Conservation (phyloP, 2,329 filamentous ascomycete genomes). For the Botryotinia globosa region DNA sequence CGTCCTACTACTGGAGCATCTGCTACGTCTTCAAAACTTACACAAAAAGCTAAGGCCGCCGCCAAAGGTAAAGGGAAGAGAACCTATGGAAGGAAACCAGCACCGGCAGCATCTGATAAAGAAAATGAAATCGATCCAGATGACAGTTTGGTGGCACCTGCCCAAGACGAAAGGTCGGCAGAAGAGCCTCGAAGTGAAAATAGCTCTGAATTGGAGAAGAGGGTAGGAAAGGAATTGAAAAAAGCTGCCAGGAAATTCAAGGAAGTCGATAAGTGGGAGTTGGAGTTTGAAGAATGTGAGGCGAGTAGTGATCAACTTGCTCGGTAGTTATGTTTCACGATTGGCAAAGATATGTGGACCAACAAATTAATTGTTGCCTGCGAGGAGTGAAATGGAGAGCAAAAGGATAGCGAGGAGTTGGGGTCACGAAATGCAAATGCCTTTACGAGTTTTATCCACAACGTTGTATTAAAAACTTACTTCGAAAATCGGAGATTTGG, state of each 20-base stretch:
- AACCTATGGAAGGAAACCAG: conserved; percentile 44
- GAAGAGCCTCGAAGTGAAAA: conserved; percentile 33
- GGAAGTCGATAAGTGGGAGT: conserved; percentile 67
- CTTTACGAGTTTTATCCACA: neutral
- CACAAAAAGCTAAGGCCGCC: conserved; percentile 24
- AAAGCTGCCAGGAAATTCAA: conserved; percentile 61
- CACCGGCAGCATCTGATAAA: conserved; percentile 52
- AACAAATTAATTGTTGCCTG: neutral
- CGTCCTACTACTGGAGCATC: conserved; percentile 22
- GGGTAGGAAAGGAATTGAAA: conserved; percentile 49
- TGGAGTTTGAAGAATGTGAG: conserved; percentile 64
- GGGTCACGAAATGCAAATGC: neutral
- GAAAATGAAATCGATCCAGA: conserved; percentile 51
- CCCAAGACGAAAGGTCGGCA: conserved; percentile 44
- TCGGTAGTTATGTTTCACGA: neutral
- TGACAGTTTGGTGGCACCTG: conserved; percentile 45
- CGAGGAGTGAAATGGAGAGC: neutral
- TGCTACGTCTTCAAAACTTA: neutral
- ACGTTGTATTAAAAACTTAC: neutral
- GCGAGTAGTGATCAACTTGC: conserved; percentile 43
- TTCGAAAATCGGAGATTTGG: neutral
- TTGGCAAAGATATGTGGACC: neutral
- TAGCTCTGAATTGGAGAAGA: conserved; percentile 41
- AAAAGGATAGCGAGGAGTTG: conserved; percentile 10
- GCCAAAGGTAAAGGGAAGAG: conserved; percentile 33